Conservation (phyloP, 139 green algal species). For the Tetraselmis striata region DNA sequence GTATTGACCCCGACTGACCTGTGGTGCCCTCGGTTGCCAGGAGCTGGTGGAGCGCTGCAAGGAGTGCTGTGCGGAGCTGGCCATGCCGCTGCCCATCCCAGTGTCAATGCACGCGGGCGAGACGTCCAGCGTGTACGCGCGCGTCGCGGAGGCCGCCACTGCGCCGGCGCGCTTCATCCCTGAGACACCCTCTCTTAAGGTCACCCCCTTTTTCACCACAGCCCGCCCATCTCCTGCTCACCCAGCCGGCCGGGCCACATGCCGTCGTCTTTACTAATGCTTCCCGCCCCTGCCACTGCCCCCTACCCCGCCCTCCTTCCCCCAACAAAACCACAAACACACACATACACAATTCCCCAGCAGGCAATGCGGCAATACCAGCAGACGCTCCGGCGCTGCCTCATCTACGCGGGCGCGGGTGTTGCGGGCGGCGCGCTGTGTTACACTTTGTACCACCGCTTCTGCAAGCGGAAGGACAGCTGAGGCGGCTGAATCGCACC, state of each 20-base stretch:
- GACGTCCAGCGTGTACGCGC: conserved; percentile 10
- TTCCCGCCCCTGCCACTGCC: no score
- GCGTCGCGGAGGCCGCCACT: conserved; percentile 18
- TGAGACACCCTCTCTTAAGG: conserved; percentile 37
- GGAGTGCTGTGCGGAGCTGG: conserved; percentile 20
- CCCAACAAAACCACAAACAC: no score
- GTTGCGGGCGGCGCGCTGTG: neutral
- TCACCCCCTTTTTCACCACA: no score
- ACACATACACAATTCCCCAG: no score
- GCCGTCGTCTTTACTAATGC: no score
- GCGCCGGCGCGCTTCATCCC: conserved; percentile 31
- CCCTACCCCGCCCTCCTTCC: no score
- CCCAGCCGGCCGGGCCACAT: no score
- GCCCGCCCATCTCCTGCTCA: no score
- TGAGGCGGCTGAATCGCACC: no score
- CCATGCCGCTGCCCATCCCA: conserved; percentile 22
- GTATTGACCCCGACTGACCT: neutral
- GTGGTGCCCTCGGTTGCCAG: neutral
- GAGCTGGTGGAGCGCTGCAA: conserved; percentile 23
- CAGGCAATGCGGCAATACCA: neutral
- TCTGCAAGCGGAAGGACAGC: neutral
- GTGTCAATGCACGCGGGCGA: conserved; percentile 9
- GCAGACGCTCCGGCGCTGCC: neutral
- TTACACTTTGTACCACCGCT: neutral
- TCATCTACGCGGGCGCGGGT: neutral